phyloP scores from a whole-genome alignment of 768 basidiomycete species.

The Suillus cothurnatus region DNA sequence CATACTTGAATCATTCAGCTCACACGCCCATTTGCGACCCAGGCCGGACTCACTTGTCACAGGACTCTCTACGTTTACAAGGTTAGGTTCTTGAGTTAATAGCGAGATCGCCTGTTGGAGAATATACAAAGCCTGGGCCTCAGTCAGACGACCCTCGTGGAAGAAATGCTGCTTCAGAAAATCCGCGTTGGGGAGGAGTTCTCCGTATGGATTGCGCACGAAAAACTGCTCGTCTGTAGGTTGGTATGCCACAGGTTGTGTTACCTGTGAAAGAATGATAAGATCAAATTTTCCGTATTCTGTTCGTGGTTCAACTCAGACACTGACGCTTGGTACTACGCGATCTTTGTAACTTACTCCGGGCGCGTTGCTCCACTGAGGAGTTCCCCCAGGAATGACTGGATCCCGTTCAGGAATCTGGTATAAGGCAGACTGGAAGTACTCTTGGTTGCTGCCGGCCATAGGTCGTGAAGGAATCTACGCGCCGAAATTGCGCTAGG shows the following conservation, averaged over 20 bases:
- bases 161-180: slow-evolving; percentile 91
- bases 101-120: slow-evolving; percentile 67
- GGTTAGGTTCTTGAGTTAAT: slow-evolving; percentile 76
- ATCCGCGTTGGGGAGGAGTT: slow-evolving; percentile 68
- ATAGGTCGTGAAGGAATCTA: background rate
- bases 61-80: slow-evolving; percentile 85
- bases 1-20: slow-evolving; percentile 59
- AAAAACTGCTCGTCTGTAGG: slow-evolving; percentile 81
- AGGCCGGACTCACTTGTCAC: slow-evolving; percentile 72
- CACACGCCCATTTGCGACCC: slow-evolving; percentile 13
- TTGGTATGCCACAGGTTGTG: slow-evolving; percentile 60
- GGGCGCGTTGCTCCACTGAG: slow-evolving; percentile 23
- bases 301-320: slow-evolving; percentile 8
- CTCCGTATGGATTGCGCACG: slow-evolving; percentile 48
- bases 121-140: slow-evolving; percentile 85
- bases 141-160: slow-evolving; percentile 79
- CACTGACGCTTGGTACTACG: slow-evolving; percentile 35
- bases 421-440: slow-evolving; percentile 23
- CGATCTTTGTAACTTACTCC: slow-evolving; percentile 32
- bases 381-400: slow-evolving; percentile 25
- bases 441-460: slow-evolving; percentile 14
- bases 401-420: slow-evolving; percentile 36
- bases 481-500: background rate
- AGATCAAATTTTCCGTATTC: slow-evolving; percentile 23
- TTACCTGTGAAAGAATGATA: slow-evolving; percentile 51